Evolutionary conservation across 805 yeast species (phyloP).

Genomic region (Kodamaea sagamina): DNA sequence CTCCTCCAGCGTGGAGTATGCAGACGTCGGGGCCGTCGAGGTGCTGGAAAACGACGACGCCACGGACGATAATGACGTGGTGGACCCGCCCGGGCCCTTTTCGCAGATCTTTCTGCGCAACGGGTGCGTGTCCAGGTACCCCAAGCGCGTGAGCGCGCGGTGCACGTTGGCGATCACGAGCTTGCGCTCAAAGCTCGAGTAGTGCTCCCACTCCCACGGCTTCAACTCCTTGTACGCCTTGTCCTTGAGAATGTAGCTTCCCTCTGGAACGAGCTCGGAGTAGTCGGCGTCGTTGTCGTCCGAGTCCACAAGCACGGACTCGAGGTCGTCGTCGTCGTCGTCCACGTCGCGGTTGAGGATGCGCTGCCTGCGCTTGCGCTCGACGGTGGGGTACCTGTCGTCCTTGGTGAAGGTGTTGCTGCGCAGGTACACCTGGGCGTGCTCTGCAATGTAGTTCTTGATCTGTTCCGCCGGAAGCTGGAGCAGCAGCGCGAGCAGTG

Average conservation of each 20-base stretch:
- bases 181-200: slow-evolving; percentile 32
- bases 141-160: slow-evolving; percentile 42
- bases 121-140: slow-evolving; percentile 47
- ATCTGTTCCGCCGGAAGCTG: slow-evolving; percentile 22
- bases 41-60: no score
- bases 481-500: slow-evolving; percentile 25
- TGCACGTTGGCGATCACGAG: slow-evolving; percentile 36
- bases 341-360: slow-evolving; percentile 21
- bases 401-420: slow-evolving; percentile 32
- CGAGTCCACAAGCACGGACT: slow-evolving; percentile 13
- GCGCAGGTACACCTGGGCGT: slow-evolving; percentile 29
- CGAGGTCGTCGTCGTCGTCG: slow-evolving; percentile 14
- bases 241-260: slow-evolving; percentile 36
- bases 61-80: slow-evolving; percentile 9
- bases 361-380: slow-evolving; percentile 24
- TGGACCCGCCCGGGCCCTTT: slow-evolving; percentile 8
- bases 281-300: slow-evolving; percentile 14
- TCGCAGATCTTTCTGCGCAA: slow-evolving; percentile 34
- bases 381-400: slow-evolving; percentile 28
- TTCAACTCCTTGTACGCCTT: slow-evolving; percentile 42
- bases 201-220: slow-evolving; percentile 39
- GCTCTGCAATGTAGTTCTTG: slow-evolving; percentile 29
- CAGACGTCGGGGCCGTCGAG: slow-evolving; percentile 3
- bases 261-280: slow-evolving; percentile 3
- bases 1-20: slow-evolving; percentile 7